Base-by-base conservation (phyloP, 108 stramenopile species). In the Nitzschia palea region DNA sequence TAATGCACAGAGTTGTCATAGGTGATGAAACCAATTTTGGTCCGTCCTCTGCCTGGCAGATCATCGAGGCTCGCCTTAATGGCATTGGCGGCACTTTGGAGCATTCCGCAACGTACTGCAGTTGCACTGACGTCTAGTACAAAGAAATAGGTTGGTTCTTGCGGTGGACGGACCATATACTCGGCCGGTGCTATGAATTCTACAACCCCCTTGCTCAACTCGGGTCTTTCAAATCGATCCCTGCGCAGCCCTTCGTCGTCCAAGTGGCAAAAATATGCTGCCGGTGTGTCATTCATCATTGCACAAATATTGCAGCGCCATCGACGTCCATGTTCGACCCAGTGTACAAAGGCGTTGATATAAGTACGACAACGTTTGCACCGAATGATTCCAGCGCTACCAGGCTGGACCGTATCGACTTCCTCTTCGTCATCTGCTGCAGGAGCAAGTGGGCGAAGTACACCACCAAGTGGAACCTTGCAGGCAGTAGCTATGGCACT, bases 81-180 rank as follows among this genome's bases (percentile, higher is more conserved):
- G 52, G 90, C 85, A 51, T 69, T 79, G 4, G 90, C 93, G 6
- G 83, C 87, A 32, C 75, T 68, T n/a, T 77, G 59, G 44, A 99
- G 52, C 95, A 95, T 86, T 33, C 97, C 97, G 51, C 79, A 86
- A 26, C 76, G 73, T 3, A 96, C 96, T 10, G 97, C 93, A n/a
- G 77, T 67, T 1, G 79, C 88, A 56, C 87, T 88, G 4, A 98
- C 99, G 77, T 98, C 99, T 44, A 99, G 63, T 25, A 98, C 96
- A 73, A 98, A 98, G 67, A 98, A 90, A 76, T 94, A 99, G 44
- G 90, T 84, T 17, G 97, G 97, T 22, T 98, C 94, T 70, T 97
- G 97, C 1, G 99, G 99, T 26, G 99, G 95, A 28, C 99, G 95
- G 4, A 99, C 97, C 97, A 98, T 99, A 88, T 99, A 99, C 73